Evolutionary conservation across 164 flowering plant species (phyloP), one percentile per base, ranked within the genome.

Genomic region (Akebia trifoliata): DNA sequence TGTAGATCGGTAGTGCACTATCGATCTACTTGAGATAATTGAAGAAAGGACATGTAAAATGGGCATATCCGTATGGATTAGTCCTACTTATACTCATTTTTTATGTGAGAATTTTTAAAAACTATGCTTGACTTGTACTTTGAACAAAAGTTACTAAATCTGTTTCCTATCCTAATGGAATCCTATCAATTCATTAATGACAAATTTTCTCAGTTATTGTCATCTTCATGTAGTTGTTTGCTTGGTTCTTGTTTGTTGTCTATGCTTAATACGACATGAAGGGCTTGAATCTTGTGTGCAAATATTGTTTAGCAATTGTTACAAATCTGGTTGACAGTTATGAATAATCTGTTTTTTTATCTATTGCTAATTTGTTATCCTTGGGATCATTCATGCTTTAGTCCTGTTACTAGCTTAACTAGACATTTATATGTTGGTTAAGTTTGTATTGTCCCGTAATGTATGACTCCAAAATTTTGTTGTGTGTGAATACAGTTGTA

Each of bases 401-500:
- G 29, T 2, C 14, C 26, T 21, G 26, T 44, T 8, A 44, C 1
- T 22, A 8, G 48, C 48, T 44, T 44, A 43, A n/a, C 36, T 31
- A 6, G 4, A 4, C 37, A n/a, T 50, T 50, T 44, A 20, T 48
- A 32, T 50, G 26, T 18, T 20, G 21, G 8, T 60, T 29, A 49
- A 37, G 22, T 20, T 7, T 24, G 2, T 14, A 21, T 26, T 12
- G 2, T 4, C 29, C 20, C 5, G 3, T 8, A 29, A 1, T n/a
- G n/a, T n/a, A n/a, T n/a, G n/a, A n/a, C n/a, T n/a, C n/a, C n/a
- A n/a, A n/a, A n/a, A n/a, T n/a, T n/a, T 38, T 6, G 12, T 35
- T 53, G 1, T 39, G 48, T 51, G 25, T 28, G 50, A 3, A 43
- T 72, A 47, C 74, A 92, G 98, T 55, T 92, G 98, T 69, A 95